Base-by-base conservation (phyloP, 495 filamentous ascomycete genomes). In the Darksidea phi region DNA sequence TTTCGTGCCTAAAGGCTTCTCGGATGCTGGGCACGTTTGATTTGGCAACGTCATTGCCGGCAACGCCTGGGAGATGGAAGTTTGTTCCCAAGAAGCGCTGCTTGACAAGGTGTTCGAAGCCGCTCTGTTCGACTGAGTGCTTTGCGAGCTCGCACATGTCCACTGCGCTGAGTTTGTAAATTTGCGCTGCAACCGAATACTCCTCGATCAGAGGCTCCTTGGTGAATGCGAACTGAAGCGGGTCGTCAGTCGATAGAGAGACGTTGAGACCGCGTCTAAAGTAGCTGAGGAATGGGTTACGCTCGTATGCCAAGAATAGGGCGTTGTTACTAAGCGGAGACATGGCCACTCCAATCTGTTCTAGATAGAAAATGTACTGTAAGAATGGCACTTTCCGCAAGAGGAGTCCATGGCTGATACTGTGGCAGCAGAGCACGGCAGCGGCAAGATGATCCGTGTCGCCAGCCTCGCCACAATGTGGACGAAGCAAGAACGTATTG, bases 121-220 rank as follows among this genome's bases (percentile, higher is more conserved):
- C 94, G 73, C 90, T 95, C 70, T 98, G 94, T 64, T 84, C 81
- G 32, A 98, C 94, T 13, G 90, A 96, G 74, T 97, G 91, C 74
- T 93, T 95, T 3, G 94, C 94, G 34, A 98, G 78, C 75, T 98
- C 94, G 70, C 95, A 97, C 94, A 98, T 98, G 72, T 98, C 94
- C 6, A 97, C 93, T 17, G 91, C 89, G 72, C 86, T 95, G 23
- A 98, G 83, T 75, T 97, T 97, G 76, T 97, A 98, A 48, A 98
- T 98, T 74, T 98, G 94, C 11, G 94, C 94, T 20, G 94, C 94
- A 18, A 98, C 94, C 1, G 91, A 90, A 66, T 98, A 98, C 71
- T 98, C 94, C 73, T 98, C 94, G 66, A 98, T 98, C 46, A 98
- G 76, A 23, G 94, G 94, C 71, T 98, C 94, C 72, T 97, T 97